These are phyloP conservation scores for Withania somnifera DNA, from an alignment of 305 asterid genomes.

Conservation along the genomic window DNA sequence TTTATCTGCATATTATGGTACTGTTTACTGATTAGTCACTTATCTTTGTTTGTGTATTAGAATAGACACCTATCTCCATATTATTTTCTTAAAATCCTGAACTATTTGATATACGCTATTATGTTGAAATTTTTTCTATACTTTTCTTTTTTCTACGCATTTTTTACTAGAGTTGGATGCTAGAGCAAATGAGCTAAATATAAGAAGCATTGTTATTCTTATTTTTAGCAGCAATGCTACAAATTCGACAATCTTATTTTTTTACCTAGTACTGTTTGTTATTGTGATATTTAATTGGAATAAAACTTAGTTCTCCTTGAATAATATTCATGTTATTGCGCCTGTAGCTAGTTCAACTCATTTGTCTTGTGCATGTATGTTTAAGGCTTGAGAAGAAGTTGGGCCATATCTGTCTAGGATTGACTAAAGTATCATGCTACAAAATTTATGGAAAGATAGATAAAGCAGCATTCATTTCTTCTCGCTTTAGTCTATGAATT, in stretches of 20 bases:
- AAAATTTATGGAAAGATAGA: background rate
- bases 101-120: background rate
- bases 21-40: background rate
- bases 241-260: background rate
- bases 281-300: background rate
- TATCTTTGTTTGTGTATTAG: background rate
- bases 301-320: background rate
- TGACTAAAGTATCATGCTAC: background rate
- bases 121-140: background rate
- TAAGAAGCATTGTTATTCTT: background rate
- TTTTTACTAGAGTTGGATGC: background rate
- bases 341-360: background rate
- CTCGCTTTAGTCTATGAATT: background rate
- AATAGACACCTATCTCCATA: background rate
- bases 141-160: background rate
- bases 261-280: background rate
- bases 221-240: background rate
- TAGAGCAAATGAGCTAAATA: background rate
- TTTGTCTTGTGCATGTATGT: background rate
- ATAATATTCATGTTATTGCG: background rate
- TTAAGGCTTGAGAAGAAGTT: background rate
- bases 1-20: conserved; percentile 91
- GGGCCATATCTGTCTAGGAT: background rate
- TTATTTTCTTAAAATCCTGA: background rate
- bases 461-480: background rate